These are phyloP conservation scores for Agaricus subrufescens DNA, from an alignment of 768 basidiomycete species.

Conservation along the genomic window DNA sequence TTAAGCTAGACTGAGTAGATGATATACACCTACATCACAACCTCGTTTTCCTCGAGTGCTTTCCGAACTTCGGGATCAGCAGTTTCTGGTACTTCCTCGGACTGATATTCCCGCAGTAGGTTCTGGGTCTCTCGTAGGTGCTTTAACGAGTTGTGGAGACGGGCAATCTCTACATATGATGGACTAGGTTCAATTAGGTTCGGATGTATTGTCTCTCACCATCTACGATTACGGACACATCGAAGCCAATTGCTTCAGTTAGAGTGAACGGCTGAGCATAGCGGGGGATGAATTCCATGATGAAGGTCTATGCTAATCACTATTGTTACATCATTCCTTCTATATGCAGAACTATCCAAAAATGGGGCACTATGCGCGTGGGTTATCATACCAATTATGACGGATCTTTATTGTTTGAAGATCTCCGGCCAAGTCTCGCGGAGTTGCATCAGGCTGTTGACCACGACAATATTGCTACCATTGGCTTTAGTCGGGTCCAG, in stretches of 20 bases:
- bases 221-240: slow-evolving; percentile 65
- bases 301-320: not conserved
- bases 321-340: not conserved
- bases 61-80: slow-evolving; percentile 54
- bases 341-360: not conserved
- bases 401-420: slow-evolving; percentile 36
- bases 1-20: not conserved
- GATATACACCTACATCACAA: slow-evolving; percentile 52
- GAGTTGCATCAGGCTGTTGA: slow-evolving; percentile 61
- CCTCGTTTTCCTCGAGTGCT: slow-evolving; percentile 68
- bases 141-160: slow-evolving; percentile 66
- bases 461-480: slow-evolving; percentile 43
- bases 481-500: slow-evolving; percentile 25
- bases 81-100: slow-evolving; percentile 17
- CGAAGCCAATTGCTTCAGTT: slow-evolving; percentile 56
- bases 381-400: not conserved
- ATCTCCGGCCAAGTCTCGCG: slow-evolving; percentile 72
- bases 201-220: slow-evolving; percentile 26
- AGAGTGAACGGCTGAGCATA: slow-evolving; percentile 76
- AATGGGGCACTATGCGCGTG: slow-evolving; percentile 1
- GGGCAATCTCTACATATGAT: slow-evolving; percentile 57
- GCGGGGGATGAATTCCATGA: slow-evolving; percentile 64
- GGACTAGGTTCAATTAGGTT: slow-evolving; percentile 2
- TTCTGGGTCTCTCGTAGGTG: slow-evolving; percentile 62
- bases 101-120: slow-evolving; percentile 44